Evolutionary conservation across 202 grass and related monocot genomes (phyloP).

Genomic region (Carex arenaria): DNA sequence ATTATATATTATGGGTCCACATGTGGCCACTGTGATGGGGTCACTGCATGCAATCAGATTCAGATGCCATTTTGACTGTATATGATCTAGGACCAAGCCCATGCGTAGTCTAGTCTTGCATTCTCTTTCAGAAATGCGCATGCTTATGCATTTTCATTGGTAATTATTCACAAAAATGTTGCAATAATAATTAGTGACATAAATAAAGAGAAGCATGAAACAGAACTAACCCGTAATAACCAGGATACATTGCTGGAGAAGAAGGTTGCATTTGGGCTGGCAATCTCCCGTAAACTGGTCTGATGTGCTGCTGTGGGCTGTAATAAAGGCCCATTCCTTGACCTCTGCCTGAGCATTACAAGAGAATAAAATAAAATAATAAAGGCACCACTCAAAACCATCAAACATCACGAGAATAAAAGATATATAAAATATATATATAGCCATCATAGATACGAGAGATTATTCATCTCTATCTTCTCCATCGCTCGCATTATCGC

Average conservation of each 20-base stretch:
- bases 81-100: background rate
- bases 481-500: background rate
- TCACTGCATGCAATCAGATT: background rate
- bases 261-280: constrained; percentile 22
- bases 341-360: constrained; percentile 14
- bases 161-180: background rate
- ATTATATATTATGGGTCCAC: background rate
- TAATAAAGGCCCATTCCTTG: constrained; percentile 21
- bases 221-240: constrained; percentile 21
- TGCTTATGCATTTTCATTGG: background rate
- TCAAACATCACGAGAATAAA: background rate
- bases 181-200: background rate
- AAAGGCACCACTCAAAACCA: background rate
- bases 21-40: background rate
- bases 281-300: constrained; percentile 12
- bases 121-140: background rate
- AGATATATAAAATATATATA: background rate
- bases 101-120: background rate
- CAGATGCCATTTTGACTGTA: background rate
- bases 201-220: background rate
- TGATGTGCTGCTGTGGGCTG: constrained; percentile 6
- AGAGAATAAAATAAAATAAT: background rate
- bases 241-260: constrained; percentile 16
- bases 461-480: background rate
- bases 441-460: background rate